These are phyloP conservation scores for Exophiala oligosperma DNA, from an alignment of 2,329 filamentous ascomycete species.

Conservation along the genomic window DNA sequence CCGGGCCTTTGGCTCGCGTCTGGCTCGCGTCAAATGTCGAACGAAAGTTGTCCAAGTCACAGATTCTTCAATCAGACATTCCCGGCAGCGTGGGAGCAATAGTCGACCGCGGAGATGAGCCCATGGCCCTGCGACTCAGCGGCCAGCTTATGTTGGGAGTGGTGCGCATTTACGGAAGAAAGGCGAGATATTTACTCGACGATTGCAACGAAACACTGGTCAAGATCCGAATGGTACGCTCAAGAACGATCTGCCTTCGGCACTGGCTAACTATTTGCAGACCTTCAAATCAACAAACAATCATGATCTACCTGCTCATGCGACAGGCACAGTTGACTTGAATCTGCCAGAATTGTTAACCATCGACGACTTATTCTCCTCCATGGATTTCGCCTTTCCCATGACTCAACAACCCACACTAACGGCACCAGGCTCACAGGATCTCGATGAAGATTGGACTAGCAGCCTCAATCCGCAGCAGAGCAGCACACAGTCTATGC, in stretches of 20 bases:
- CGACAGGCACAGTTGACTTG: slow-evolving; percentile 80
- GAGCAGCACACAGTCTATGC: slow-evolving; percentile 59
- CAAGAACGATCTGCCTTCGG: neutral
- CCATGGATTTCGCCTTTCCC: slow-evolving; percentile 77
- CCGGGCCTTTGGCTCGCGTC: slow-evolving; percentile 92
- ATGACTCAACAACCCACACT: slow-evolving; percentile 66
- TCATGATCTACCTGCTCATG: slow-evolving; percentile 85
- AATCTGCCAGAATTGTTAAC: slow-evolving; percentile 91
- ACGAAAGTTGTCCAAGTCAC: slow-evolving; percentile 96
- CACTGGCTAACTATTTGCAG: slow-evolving; percentile 52
- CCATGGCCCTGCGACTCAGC: slow-evolving; percentile 90
- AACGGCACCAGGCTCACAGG: slow-evolving; percentile 17
- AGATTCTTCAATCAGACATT: slow-evolving; percentile 92
- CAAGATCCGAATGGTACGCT: slow-evolving; percentile 93
- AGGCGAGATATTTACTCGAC: slow-evolving; percentile 92
- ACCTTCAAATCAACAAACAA: slow-evolving; percentile 93
- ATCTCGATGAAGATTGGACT: slow-evolving; percentile 54
- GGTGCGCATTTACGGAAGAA: slow-evolving; percentile 94
- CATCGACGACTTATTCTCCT: slow-evolving; percentile 86
- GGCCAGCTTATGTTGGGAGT: slow-evolving; percentile 93
- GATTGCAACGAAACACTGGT: slow-evolving; percentile 96
- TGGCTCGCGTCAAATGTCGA: slow-evolving; percentile 98
- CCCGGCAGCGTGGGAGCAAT: slow-evolving; percentile 94
- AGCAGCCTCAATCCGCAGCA: slow-evolving; percentile 76
- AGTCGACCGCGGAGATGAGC: slow-evolving; percentile 87